phyloP scores from a whole-genome alignment of 768 basidiomycete species.

The Calocybe cyanea region DNA sequence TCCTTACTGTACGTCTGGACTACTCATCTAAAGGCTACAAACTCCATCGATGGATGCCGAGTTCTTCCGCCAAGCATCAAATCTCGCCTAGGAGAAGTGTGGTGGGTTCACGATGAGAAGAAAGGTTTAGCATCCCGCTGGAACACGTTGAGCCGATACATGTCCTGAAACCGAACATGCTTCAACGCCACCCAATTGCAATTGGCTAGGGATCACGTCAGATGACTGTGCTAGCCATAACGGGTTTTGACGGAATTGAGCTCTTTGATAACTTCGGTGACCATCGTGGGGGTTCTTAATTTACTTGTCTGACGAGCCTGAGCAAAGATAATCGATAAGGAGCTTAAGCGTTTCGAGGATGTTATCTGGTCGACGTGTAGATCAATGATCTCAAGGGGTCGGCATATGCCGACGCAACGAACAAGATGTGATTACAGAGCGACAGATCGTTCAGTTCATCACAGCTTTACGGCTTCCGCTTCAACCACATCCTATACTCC shows the following conservation, averaged over 20 bases:
- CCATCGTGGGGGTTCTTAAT: too few relatives aligned
- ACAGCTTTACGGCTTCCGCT: neutral
- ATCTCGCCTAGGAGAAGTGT: neutral
- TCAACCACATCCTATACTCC: neutral
- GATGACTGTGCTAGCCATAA: neutral
- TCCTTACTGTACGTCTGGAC: too few relatives aligned
- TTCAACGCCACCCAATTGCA: constrained; percentile 2
- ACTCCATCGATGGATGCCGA: neutral
- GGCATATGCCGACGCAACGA: too few relatives aligned
- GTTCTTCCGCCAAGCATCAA: neutral
- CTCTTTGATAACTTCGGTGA: neutral
- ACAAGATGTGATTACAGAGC: too few relatives aligned
- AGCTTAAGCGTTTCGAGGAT: too few relatives aligned
- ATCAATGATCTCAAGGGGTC: too few relatives aligned
- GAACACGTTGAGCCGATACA: neutral
- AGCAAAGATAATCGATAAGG: too few relatives aligned
- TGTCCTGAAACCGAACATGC: constrained; percentile 5
- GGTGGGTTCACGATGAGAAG: neutral
- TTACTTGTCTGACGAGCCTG: too few relatives aligned
- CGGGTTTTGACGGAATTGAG: constrained; percentile 1
- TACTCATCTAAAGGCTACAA: too few relatives aligned
- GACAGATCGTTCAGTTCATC: too few relatives aligned
- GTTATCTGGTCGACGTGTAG: too few relatives aligned
- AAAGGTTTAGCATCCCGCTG: neutral
- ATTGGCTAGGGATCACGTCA: neutral